Evolutionary conservation across 495 filamentous ascomycete genomes (phyloP).

Genomic region (Penicillium ucsense): DNA sequence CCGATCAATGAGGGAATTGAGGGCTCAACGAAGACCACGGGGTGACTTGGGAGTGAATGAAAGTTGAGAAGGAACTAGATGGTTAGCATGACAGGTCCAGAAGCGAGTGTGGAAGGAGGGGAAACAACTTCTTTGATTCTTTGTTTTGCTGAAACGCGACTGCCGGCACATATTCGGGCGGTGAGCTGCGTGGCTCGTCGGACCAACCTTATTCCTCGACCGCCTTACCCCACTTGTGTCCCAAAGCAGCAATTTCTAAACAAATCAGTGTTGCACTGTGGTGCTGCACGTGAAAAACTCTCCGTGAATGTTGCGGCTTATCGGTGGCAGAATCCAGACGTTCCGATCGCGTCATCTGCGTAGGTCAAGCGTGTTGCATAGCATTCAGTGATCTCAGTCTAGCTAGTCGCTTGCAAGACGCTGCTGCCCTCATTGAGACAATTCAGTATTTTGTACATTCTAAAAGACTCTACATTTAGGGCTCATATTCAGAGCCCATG

Average conservation of each 20-base stretch:
- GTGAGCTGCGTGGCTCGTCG: conserved; percentile 13
- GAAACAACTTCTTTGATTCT: conserved; percentile 10
- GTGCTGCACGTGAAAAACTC: neutral
- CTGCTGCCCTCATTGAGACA: no score
- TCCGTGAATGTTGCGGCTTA: no score
- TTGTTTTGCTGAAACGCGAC: conserved; percentile 17
- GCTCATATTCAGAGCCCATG: no score
- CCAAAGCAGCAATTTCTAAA: conserved; percentile 14
- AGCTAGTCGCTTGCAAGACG: no score
- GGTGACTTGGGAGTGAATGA: neutral
- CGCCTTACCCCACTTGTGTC: conserved; percentile 2
- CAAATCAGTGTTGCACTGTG: conserved; percentile 7
- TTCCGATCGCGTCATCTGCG: no score
- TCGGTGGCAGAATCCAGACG: no score
- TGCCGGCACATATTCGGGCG: conserved; percentile 9
- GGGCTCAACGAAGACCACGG: neutral
- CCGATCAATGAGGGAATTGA: conserved; percentile 4
- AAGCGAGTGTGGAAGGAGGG: conserved; percentile 7
- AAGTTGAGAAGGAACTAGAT: neutral
- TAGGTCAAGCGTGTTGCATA: no score
- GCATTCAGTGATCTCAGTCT: no score
- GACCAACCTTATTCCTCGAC: conserved; percentile 19
- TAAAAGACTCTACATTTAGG: no score
- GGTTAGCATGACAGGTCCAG: conserved; percentile 8
- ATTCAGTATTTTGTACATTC: no score